phyloP scores from a whole-genome alignment of 1,284 basidiomycete genomes.

The Apiotrichum akiyoshidainum region DNA sequence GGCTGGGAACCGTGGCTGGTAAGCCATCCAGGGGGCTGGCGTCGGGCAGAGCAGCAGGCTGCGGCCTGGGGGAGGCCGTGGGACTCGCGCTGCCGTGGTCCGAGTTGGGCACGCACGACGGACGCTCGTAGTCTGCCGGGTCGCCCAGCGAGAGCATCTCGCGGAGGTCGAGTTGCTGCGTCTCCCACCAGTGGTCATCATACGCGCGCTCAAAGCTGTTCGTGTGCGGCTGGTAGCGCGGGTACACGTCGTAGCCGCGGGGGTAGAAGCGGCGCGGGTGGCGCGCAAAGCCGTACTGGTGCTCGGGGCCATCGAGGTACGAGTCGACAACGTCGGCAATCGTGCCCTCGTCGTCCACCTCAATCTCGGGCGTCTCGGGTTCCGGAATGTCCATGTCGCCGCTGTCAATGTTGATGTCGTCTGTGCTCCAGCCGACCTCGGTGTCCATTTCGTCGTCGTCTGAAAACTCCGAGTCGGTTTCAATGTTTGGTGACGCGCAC shows the following conservation, averaged over 20 bases:
- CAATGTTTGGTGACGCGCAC: background rate
- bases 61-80: background rate
- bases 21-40: background rate
- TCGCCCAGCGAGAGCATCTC: conserved; percentile 3
- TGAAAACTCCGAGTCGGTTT: background rate
- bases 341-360: background rate
- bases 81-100: background rate
- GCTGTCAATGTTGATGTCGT: conserved; percentile 1
- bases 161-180: conserved; percentile 4
- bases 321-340: background rate
- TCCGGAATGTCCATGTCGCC: background rate
- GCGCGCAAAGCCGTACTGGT: background rate
- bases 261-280: conserved; percentile 2
- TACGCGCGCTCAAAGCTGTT: conserved; percentile 5
- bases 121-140: background rate
- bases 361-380: conserved; percentile 3
- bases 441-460: conserved; percentile 3
- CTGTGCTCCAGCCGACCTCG: conserved; percentile 1
- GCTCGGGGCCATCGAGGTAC: background rate
- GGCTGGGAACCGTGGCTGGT: background rate
- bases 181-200: conserved; percentile 4
- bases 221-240: background rate
- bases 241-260: conserved; percentile 1
- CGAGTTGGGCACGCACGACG: conserved; percentile 3
- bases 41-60: background rate